Base-by-base conservation (phyloP, 768 basidiomycete species). In the Leucosporidium yakuticum region DNA sequence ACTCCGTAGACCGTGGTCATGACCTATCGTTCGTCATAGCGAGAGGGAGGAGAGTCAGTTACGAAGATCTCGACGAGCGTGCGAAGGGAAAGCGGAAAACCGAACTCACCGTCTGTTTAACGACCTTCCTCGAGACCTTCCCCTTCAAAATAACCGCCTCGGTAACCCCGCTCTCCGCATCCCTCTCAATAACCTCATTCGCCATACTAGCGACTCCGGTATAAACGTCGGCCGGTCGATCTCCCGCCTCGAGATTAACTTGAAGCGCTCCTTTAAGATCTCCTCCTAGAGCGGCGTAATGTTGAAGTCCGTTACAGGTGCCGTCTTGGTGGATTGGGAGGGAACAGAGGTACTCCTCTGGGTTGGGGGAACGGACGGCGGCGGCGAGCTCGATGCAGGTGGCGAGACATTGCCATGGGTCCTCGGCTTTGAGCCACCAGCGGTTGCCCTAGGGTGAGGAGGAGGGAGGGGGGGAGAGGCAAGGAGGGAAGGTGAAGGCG, bases 1-100 rank as follows among this genome's bases (percentile, higher is more conserved):
- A 99, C 94, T 70, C 96, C 95, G 77, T 98, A 98, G 44, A 98
- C 95, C 4, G 95, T 97, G 1, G 95, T 99, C 96, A 99, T 99
- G 71, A 97, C 91, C 87, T 88, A 15, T 44, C 39, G 39, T 44
- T 3, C 11, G 70, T 3, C 29, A 17, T 8, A 6, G 53, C 20
- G 27, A 32, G 14, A 6, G 63, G 32, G 48, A 51, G 34, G 27
- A 32, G 14, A 6, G 63, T 48, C 56, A 51, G 34, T 23, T 1
- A 9, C n/a, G 56, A 44, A 20, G 5, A 9, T 19, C 60, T 8
- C 8, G 20, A 48, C 15, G 44, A 44, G 23, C n/a, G n/a, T n/a
- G 31, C 50, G 36, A 12, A 62, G 39, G 17, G 39, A 49, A 3
- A 32, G 34, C n/a, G 15, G 12, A 36, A 25, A 23, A 80, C n/a